These are phyloP conservation scores for Pinus tabuliformis DNA, from an alignment of 75 land plant genomes.

Conservation along the genomic window DNA sequence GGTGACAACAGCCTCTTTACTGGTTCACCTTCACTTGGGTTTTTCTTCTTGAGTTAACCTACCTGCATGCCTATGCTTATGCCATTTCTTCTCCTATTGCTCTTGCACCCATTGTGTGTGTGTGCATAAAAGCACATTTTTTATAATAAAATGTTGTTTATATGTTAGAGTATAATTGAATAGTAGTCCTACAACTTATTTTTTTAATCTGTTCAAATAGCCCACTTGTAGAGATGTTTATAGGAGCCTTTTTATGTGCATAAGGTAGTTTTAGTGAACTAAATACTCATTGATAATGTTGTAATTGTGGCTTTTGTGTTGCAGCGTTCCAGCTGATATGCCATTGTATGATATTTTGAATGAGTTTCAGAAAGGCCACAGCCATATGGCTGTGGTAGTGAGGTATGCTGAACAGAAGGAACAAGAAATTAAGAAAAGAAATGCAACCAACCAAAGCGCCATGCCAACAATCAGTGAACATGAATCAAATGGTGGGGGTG, in stretches of 20 bases:
- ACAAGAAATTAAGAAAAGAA: conserved; percentile 5
- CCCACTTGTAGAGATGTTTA: neutral
- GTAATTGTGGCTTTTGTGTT: neutral
- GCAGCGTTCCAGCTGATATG: conserved; percentile 72
- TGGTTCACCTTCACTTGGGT: no score
- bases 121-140: no score
- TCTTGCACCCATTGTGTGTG: no score
- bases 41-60: no score
- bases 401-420: conserved; percentile 24
- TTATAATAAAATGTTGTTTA: no score
- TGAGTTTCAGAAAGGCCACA: conserved; percentile 95
- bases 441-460: neutral
- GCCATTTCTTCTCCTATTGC: no score
- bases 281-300: neutral
- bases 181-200: neutral
- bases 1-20: no score
- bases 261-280: neutral
- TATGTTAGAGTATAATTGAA: no score
- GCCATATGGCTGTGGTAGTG: conserved; percentile 94
- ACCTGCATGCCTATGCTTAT: no score
- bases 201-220: neutral
- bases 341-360: conserved; percentile 91
- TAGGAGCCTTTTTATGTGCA: neutral
- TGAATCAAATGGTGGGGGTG: neutral
- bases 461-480: neutral